Evolutionary conservation across 495 filamentous ascomycete genomes (phyloP), one percentile per base, ranked within the genome.

Genomic region (Aspergillus incahuasiensis): DNA sequence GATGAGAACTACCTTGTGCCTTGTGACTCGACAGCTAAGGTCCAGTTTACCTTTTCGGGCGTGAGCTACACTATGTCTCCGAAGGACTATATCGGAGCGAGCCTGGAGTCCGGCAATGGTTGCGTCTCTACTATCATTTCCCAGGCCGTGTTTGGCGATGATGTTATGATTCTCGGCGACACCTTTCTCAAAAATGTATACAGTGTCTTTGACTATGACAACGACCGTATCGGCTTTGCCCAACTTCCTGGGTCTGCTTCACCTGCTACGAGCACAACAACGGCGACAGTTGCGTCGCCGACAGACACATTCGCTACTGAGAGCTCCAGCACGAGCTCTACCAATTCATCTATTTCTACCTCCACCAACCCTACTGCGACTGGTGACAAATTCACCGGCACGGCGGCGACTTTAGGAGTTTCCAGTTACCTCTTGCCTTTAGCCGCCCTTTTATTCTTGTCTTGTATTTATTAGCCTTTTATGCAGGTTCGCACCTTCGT

Each of bases 141-240:
- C n/a, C 60, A 73, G 16, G 67, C 75, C 55, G 69, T 76, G 5
- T 78, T 79, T 46, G 78, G 73, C 22, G 42, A 69, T 15, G 62
- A 76, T 45, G 67, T 76, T 66, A 94, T 91, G 90, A 75, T 95
- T 25, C 66, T 94, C 1, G 90, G 90, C 5, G 90, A 92, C 60
- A 80, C 86, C 5, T 95, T 95, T 60, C 68, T 95, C 54, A 95
- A 95, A 73, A 94, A 95, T 58, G 89, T 95, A n/a, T 94, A 94
- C 70, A 73, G 81, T 20, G 85, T 94, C 19, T 95, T 95, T 61
- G 90, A 95, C 66, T 81, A 79, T 35, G 89, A 78, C 40, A 62
- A 74, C 15, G 59, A 59, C 7, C 64, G 68, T n/a, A 63, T 78
- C 35, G 74, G 74, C 15, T 71, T 78, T 55, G 74, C 69, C 5